Conservation (phyloP, 306 rosid species). For the Fagus crenata region DNA sequence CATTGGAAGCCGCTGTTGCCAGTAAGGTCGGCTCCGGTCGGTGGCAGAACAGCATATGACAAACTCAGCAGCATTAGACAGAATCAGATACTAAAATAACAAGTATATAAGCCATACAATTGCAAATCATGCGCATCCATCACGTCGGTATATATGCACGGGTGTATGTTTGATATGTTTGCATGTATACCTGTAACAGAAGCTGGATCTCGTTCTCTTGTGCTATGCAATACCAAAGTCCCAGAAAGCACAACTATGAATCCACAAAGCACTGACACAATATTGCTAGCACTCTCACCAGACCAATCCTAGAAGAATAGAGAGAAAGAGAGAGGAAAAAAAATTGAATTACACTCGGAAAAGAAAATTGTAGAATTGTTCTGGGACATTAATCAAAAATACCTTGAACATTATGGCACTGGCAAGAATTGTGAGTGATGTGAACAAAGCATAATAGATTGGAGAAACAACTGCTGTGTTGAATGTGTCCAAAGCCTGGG, state of each 20-base stretch:
- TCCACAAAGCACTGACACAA: slow-evolving; percentile 83
- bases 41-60: no score
- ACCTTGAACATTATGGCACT: slow-evolving; percentile 96
- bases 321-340: not conserved
- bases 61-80: not conserved
- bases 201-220: slow-evolving; percentile 66
- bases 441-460: slow-evolving; percentile 90
- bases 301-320: slow-evolving; percentile 65
- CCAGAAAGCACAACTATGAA: slow-evolving; percentile 84
- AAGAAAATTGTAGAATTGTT: not conserved
- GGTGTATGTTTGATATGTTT: not conserved
- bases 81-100: not conserved
- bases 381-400: slow-evolving; percentile 26
- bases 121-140: not conserved
- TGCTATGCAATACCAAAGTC: slow-evolving; percentile 73
- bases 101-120: not conserved
- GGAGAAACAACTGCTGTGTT: slow-evolving; percentile 89
- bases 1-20: no score
- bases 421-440: slow-evolving; percentile 83
- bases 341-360: not conserved
- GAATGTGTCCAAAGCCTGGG: slow-evolving; percentile 88
- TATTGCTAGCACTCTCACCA: slow-evolving; percentile 86
- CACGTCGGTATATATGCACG: not conserved
- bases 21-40: no score
- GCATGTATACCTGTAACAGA: slow-evolving; percentile 52